These are phyloP conservation scores for Suhomyces tanzawaensis DNA, from an alignment of 805 yeast species.

Conservation along the genomic window DNA sequence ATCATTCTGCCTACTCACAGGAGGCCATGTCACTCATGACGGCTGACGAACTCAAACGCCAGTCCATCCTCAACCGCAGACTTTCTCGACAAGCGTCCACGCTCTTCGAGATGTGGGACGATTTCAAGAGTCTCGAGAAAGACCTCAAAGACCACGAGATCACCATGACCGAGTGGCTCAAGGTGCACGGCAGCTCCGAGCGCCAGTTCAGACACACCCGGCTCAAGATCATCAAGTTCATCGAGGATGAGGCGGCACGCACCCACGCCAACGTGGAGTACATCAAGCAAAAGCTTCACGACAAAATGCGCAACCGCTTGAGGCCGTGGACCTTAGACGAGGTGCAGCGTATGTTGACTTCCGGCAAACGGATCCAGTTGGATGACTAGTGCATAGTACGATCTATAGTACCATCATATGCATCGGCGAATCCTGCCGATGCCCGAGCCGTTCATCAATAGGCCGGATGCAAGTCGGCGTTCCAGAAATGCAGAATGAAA, in stretches of 20 bases:
- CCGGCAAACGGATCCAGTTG: constrained; percentile 24
- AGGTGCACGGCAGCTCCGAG: constrained; percentile 29
- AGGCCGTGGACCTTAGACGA: constrained; percentile 34
- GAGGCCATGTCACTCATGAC: not conserved
- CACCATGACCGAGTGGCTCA: constrained; percentile 29
- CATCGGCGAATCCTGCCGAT: too few species aligned
- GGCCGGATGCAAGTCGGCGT: too few species aligned
- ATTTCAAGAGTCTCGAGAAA: constrained; percentile 26
- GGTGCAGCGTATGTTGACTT: constrained; percentile 31
- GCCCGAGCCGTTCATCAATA: too few species aligned
- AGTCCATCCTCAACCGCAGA: constrained; percentile 19
- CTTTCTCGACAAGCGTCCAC: constrained; percentile 28
- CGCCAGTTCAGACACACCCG: constrained; percentile 29
- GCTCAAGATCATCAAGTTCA: constrained; percentile 25
- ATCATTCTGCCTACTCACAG: not conserved
- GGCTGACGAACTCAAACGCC: constrained; percentile 15
- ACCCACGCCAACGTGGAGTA: constrained; percentile 17
- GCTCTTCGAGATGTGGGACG: constrained; percentile 34
- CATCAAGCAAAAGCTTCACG: constrained; percentile 26
- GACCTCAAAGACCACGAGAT: constrained; percentile 23
- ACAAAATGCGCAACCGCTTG: constrained; percentile 26
- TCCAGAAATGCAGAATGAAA: too few species aligned
- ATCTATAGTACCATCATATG: too few species aligned
- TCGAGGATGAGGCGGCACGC: constrained; percentile 28
- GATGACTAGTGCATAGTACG: too few species aligned